Evolutionary conservation across 2,329 filamentous ascomycete species (phyloP).

Genomic region (Plectosphaerella plurivora): DNA sequence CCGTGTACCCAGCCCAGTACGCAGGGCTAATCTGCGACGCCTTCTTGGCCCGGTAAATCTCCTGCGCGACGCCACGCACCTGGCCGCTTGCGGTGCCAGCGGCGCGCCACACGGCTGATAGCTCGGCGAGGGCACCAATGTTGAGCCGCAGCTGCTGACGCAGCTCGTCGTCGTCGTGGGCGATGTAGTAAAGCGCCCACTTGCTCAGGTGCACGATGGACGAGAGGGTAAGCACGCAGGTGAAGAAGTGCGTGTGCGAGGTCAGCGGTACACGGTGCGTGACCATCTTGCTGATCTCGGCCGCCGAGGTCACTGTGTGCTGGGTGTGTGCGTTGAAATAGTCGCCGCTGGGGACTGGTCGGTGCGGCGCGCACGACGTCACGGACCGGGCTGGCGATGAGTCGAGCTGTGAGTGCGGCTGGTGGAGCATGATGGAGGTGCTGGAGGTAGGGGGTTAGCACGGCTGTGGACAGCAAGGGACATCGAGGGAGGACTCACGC

Average conservation of each 20-base stretch:
- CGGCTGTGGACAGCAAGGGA: not conserved
- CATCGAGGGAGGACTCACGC: constrained; percentile 33
- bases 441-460: constrained; percentile 19
- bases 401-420: constrained; percentile 73
- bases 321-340: constrained; percentile 65
- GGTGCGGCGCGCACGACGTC: constrained; percentile 63
- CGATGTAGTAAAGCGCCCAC: constrained; percentile 62
- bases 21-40: constrained; percentile 46
- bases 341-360: constrained; percentile 41
- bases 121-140: constrained; percentile 67
- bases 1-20: constrained; percentile 51
- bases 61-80: constrained; percentile 73
- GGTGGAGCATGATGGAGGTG: constrained; percentile 70
- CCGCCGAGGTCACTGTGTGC: constrained; percentile 76
- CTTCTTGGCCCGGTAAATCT: constrained; percentile 61
- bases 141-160: constrained; percentile 76
- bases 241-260: constrained; percentile 79
- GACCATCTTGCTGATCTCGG: constrained; percentile 70
- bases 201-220: constrained; percentile 79
- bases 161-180: constrained; percentile 59
- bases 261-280: constrained; percentile 68
- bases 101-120: constrained; percentile 69
- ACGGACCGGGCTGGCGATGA: constrained; percentile 52
- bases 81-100: constrained; percentile 66
- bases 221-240: constrained; percentile 72